These are phyloP conservation scores for Aspergillus piperis DNA, from an alignment of 2,329 filamentous ascomycete genomes.

Conservation along the genomic window DNA sequence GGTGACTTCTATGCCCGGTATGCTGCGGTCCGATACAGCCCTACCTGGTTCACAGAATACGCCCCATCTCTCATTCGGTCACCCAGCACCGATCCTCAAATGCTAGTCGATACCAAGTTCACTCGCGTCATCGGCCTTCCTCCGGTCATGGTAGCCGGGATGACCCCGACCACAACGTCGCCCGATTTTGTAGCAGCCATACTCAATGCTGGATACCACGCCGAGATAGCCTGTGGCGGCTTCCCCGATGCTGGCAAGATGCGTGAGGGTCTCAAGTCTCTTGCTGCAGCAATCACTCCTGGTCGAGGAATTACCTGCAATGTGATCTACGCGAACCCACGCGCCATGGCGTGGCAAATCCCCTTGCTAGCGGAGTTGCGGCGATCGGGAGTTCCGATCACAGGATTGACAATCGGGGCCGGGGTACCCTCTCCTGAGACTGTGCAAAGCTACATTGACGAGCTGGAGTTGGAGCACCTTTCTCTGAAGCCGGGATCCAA, in stretches of 20 bases:
- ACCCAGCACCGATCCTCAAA: background rate
- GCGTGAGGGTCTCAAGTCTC: background rate
- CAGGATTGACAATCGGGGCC: background rate
- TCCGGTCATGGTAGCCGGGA: conserved; percentile 10
- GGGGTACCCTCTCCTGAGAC: background rate
- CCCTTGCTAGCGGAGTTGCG: background rate
- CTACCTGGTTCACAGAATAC: background rate
- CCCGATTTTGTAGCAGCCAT: conserved; percentile 8
- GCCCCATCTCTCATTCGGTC: background rate
- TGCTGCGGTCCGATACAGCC: background rate
- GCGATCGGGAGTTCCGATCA: background rate
- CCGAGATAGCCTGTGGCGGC: conserved; percentile 9
- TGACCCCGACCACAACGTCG: conserved; percentile 10
- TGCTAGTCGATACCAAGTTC: conserved; percentile 1
- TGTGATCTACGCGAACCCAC: conserved; percentile 10
- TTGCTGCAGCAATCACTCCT: background rate
- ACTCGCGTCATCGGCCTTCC: conserved; percentile 1
- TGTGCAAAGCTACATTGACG: background rate
- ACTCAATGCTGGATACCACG: conserved; percentile 10
- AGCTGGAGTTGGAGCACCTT: background rate
- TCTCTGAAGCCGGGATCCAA: background rate
- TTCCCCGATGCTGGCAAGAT: background rate
- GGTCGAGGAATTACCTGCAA: conserved; percentile 11
- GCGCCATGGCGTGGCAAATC: conserved; percentile 6
- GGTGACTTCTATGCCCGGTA: background rate